These are phyloP conservation scores for Neodidymelliopsis sp. DNA, from an alignment of 2,329 filamentous ascomycete species.

Conservation along the genomic window DNA sequence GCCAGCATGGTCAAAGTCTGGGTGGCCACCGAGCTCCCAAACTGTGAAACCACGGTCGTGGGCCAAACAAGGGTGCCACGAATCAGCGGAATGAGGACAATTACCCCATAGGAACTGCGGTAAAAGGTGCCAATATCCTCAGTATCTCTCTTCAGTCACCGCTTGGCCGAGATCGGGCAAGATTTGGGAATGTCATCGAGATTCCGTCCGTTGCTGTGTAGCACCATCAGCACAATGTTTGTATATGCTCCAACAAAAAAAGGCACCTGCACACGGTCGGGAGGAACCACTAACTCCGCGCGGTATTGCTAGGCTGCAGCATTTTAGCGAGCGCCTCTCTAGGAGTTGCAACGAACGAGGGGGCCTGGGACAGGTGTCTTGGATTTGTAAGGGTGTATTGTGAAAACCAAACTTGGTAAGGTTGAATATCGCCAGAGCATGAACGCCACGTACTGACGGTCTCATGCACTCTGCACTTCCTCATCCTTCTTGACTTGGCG, in stretches of 20 bases:
- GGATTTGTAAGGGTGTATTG: conserved; percentile 3
- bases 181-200: conserved; percentile 15
- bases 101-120: conserved; percentile 12
- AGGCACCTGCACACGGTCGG: no score
- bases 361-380: no score
- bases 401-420: neutral
- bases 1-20: neutral
- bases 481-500: conserved; percentile 20
- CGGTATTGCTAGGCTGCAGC: no score
- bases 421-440: neutral
- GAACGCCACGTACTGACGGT: neutral
- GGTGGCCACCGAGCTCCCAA: conserved; percentile 3
- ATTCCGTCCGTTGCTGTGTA: conserved; percentile 14
- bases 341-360: no score
- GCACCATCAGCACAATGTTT: conserved; percentile 2
- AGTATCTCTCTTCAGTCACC: conserved; percentile 1
- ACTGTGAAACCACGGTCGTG: conserved; percentile 12
- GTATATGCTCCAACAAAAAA: neutral
- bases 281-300: no score
- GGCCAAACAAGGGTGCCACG: conserved; percentile 19
- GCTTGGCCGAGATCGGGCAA: conserved; percentile 9
- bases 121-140: conserved; percentile 3
- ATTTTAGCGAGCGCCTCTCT: no score
- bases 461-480: conserved; percentile 7
- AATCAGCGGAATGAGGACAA: conserved; percentile 15